phyloP scores from a whole-genome alignment of 139 green algal species.

The Raphidocelis subcapitata region DNA sequence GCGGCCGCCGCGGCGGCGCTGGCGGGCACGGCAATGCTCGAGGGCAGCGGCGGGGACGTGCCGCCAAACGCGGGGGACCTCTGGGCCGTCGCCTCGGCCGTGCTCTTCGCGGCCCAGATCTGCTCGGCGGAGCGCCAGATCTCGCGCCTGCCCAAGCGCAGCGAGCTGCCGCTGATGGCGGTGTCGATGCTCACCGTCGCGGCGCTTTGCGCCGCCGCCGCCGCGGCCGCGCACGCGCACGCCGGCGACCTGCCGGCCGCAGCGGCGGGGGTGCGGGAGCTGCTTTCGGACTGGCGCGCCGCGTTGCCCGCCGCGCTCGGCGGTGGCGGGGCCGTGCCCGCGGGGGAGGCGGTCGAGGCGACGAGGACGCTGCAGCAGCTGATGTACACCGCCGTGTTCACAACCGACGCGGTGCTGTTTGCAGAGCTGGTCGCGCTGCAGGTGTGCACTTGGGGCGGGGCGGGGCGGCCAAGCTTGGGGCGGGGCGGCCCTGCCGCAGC shows the following conservation, averaged over 20 bases:
- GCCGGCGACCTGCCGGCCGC: slow-evolving; percentile 7
- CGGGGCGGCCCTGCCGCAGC: too few relatives aligned
- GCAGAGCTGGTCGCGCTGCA: slow-evolving; percentile 74
- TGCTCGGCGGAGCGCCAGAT: slow-evolving; percentile 55
- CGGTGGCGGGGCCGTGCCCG: slow-evolving; percentile 18
- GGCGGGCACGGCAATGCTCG: slow-evolving; percentile 64
- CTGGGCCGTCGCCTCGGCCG: slow-evolving; percentile 60
- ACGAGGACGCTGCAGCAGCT: slow-evolving; percentile 13
- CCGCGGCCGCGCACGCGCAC: slow-evolving; percentile 14
- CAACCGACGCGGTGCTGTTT: slow-evolving; percentile 65
- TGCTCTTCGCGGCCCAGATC: slow-evolving; percentile 77
- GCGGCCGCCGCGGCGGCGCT: slow-evolving; percentile 54
- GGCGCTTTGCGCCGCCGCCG: not conserved
- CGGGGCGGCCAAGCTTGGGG: too few relatives aligned
- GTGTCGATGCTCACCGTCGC: slow-evolving; percentile 48
- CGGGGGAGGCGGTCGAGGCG: not conserved
- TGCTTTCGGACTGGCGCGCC: not conserved
- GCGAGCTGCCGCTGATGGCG: slow-evolving; percentile 42
- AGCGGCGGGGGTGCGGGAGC: not conserved
- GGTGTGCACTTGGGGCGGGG: not conserved
- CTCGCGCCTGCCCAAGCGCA: slow-evolving; percentile 25
- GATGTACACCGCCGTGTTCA: slow-evolving; percentile 37
- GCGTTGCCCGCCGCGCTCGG: not conserved
- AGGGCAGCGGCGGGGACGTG: slow-evolving; percentile 35
- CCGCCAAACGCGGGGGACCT: slow-evolving; percentile 56